Percentiles rank a stretch among this genome's conserved stretches.
Evolutionary conservation across 2,329 filamentous ascomycete species (phyloP).

Genomic region (Verticillium klebahnii): DNA sequence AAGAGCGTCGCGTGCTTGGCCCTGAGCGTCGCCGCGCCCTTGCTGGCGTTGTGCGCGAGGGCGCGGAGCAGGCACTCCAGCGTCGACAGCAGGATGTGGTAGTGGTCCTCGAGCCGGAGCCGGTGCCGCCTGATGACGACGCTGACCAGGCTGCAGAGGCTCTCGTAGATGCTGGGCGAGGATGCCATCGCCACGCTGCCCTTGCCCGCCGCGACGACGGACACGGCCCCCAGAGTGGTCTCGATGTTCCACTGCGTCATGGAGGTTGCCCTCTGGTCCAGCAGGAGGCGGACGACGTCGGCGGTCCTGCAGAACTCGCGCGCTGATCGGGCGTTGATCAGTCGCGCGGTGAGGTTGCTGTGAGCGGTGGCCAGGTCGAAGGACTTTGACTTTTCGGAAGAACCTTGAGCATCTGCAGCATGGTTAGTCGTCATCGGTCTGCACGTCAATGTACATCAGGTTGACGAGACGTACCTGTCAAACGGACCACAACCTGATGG

Average conservation of each 20-base stretch:
- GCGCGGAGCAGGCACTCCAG: constrained; percentile 52
- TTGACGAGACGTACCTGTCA: constrained; percentile 28
- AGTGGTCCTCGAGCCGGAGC: constrained; percentile 56
- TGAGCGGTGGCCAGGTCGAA: constrained; percentile 37
- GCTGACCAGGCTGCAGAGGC: constrained; percentile 50
- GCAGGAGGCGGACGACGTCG: constrained; percentile 37
- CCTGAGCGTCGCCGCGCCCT: constrained; percentile 19
- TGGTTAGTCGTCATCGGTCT: not conserved
- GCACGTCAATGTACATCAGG: not conserved
- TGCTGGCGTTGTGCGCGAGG: constrained; percentile 37
- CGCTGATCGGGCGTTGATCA: constrained; percentile 22
- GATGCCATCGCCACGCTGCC: constrained; percentile 4
- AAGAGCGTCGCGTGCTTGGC: constrained; percentile 45
- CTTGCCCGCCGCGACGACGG: constrained; percentile 21
- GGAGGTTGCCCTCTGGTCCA: constrained; percentile 43
- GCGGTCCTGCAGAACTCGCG: constrained; percentile 32
- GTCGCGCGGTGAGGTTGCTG: constrained; percentile 29
- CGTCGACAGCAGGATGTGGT: constrained; percentile 50
- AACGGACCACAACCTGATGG: constrained; percentile 32
- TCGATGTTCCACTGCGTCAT: constrained; percentile 59
- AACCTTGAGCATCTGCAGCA: constrained; percentile 4
- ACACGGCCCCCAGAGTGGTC: constrained; percentile 41
- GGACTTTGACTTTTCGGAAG: constrained; percentile 13
- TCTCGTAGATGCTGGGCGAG: constrained; percentile 34
- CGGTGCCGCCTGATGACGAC: constrained; percentile 55